Percentiles rank a stretch among this genome's conserved stretches.
Conservation (phyloP, 2,329 filamentous ascomycete genomes). For the Calonectria honghensis region DNA sequence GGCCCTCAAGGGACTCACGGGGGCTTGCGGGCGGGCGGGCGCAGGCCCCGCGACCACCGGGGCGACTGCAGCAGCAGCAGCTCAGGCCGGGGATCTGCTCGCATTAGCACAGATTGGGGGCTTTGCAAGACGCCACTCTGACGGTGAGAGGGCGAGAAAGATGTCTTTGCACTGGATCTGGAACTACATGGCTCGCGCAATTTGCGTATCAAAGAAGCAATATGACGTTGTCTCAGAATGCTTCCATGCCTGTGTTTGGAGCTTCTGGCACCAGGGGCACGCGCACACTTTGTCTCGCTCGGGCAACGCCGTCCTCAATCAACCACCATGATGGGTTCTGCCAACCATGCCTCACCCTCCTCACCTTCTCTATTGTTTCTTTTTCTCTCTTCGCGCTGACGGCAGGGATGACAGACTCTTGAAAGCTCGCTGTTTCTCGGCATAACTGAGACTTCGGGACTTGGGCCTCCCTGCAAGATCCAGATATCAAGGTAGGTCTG, state of each 20-base stretch:
- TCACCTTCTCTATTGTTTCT: background rate
- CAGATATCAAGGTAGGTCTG: constrained; percentile 25
- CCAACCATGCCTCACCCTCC: background rate
- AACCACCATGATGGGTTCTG: background rate
- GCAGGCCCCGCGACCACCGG: constrained; percentile 20
- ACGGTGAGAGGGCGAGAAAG: constrained; percentile 40
- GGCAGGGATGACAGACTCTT: background rate
- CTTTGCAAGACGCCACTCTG: constrained; percentile 44
- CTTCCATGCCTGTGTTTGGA: constrained; percentile 19
- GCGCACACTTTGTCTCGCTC: background rate
- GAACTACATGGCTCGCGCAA: constrained; percentile 41
- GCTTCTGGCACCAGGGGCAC: constrained; percentile 7
- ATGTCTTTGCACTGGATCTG: constrained; percentile 21
- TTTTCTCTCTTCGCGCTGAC: background rate
- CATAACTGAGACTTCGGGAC: constrained; percentile 17
- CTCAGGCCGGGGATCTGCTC: constrained; percentile 34
- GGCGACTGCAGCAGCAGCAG: background rate
- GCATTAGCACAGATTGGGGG: constrained; percentile 27
- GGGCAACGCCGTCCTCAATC: constrained; percentile 19
- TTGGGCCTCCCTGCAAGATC: constrained; percentile 23
- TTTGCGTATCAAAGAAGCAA: constrained; percentile 39
- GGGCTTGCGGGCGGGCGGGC: constrained; percentile 11
- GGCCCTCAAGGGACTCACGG: constrained; percentile 41
- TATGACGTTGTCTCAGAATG: constrained; percentile 32
- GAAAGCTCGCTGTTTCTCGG: background rate